Conservation (phyloP, 805 yeast species). For the Wickerhamomyces mucosus region DNA sequence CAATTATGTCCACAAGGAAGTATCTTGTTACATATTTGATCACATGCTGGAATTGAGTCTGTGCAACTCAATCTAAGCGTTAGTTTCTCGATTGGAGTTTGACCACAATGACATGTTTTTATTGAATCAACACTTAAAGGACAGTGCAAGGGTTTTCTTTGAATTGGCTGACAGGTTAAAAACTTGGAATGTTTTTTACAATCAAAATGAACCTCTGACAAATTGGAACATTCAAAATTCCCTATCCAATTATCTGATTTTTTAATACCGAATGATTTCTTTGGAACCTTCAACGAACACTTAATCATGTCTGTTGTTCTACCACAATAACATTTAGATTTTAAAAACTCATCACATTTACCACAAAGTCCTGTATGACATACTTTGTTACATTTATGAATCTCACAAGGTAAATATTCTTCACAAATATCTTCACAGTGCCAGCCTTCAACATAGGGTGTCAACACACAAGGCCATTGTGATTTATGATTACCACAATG, state of each 20-base stretch:
- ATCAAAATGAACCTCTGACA: conserved; percentile 39
- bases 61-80: conserved; percentile 47
- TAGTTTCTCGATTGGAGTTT: conserved; percentile 34
- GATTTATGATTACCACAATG: conserved; percentile 59
- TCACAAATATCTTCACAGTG: conserved; percentile 53
- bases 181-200: conserved; percentile 63
- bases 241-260: conserved; percentile 38
- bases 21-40: conserved; percentile 47
- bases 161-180: conserved; percentile 24
- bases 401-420: conserved; percentile 57
- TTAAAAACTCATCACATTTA: conserved; percentile 42
- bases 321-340: conserved; percentile 71
- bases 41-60: conserved; percentile 77
- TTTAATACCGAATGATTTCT: conserved; percentile 19
- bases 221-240: conserved; percentile 35
- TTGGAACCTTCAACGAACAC: conserved; percentile 36
- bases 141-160: conserved; percentile 35
- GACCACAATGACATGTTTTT: conserved; percentile 77
- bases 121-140: conserved; percentile 50
- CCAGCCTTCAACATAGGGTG: conserved; percentile 64
- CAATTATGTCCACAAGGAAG: conserved; percentile 75
- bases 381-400: conserved; percentile 48
- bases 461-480: conserved; percentile 66
- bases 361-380: conserved; percentile 89
- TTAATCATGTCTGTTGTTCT: conserved; percentile 30